Evolutionary conservation across 2,329 filamentous ascomycete genomes (phyloP).

Genomic region (Didymosphaeria variabile): DNA sequence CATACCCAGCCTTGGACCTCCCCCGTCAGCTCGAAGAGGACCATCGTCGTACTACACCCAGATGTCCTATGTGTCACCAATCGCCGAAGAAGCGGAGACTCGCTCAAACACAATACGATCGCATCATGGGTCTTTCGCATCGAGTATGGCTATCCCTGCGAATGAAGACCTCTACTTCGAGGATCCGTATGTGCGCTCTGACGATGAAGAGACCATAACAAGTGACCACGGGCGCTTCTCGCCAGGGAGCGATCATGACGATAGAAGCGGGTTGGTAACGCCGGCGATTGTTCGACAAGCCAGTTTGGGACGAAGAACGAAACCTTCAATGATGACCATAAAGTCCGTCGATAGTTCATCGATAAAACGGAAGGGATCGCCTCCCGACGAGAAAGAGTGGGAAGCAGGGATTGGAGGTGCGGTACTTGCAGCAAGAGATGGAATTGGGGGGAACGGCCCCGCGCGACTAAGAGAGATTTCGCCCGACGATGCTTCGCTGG

Average conservation of each 20-base stretch:
- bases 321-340: constrained; percentile 59
- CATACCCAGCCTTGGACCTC: constrained; percentile 56
- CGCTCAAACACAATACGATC: constrained; percentile 54
- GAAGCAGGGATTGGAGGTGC: constrained; percentile 35
- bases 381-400: constrained; percentile 21
- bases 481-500: constrained; percentile 34
- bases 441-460: constrained; percentile 17
- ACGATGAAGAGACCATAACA: constrained; percentile 50
- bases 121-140: constrained; percentile 56
- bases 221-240: constrained; percentile 43
- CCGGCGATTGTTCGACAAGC: constrained; percentile 53
- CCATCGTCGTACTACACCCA: constrained; percentile 60
- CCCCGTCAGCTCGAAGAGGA: constrained; percentile 58
- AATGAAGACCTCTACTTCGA: constrained; percentile 54
- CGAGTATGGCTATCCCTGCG: constrained; percentile 59
- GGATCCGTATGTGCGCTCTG: constrained; percentile 44
- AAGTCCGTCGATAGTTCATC: constrained; percentile 51
- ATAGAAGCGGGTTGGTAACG: constrained; percentile 50
- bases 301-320: constrained; percentile 58
- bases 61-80: constrained; percentile 58
- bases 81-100: constrained; percentile 58
- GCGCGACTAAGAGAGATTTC: constrained; percentile 6
- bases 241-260: constrained; percentile 44
- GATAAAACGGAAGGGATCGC: constrained; percentile 31
- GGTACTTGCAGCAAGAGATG: constrained; percentile 36